Evolutionary conservation across 1,284 basidiomycete genomes (phyloP).

Genomic region (Microbotryum saponariae): DNA sequence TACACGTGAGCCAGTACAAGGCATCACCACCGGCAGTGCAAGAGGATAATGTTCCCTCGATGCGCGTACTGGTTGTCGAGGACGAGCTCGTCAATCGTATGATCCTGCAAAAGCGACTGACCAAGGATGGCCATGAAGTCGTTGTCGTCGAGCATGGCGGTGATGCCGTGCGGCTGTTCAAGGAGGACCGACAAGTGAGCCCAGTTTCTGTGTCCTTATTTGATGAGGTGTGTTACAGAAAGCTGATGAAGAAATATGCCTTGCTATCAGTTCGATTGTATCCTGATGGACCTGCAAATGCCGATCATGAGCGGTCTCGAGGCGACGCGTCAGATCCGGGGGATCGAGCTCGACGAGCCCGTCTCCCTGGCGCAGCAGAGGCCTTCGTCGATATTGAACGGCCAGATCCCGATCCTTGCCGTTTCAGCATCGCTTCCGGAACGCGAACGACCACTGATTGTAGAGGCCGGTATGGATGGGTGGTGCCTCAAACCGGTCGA

Average conservation of each 20-base stretch:
- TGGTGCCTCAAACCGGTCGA: constrained; percentile 36
- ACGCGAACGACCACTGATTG: constrained; percentile 21
- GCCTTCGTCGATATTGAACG: constrained; percentile 32
- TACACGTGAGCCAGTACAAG: constrained; percentile 24
- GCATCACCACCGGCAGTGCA: neutral
- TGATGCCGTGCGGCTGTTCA: constrained; percentile 34
- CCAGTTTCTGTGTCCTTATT: constrained; percentile 7
- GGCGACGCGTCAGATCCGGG: constrained; percentile 34
- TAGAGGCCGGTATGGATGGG: constrained; percentile 31
- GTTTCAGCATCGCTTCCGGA: constrained; percentile 38
- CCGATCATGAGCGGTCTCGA: neutral
- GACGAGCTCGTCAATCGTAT: constrained; percentile 42
- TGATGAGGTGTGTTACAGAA: constrained; percentile 7
- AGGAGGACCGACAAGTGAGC: constrained; percentile 19
- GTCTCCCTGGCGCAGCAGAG: neutral
- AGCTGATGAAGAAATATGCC: neutral
- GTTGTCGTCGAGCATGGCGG: constrained; percentile 35
- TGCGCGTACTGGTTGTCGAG: constrained; percentile 66
- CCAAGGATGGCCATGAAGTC: constrained; percentile 36
- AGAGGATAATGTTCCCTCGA: constrained; percentile 11
- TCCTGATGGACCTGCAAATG: neutral
- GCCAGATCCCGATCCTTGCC: constrained; percentile 42
- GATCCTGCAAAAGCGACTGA: constrained; percentile 36
- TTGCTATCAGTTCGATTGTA: neutral
- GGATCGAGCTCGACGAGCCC: constrained; percentile 18